Conservation (phyloP, 2,329 filamentous ascomycete species). For the Cordyceps tenuipes region DNA sequence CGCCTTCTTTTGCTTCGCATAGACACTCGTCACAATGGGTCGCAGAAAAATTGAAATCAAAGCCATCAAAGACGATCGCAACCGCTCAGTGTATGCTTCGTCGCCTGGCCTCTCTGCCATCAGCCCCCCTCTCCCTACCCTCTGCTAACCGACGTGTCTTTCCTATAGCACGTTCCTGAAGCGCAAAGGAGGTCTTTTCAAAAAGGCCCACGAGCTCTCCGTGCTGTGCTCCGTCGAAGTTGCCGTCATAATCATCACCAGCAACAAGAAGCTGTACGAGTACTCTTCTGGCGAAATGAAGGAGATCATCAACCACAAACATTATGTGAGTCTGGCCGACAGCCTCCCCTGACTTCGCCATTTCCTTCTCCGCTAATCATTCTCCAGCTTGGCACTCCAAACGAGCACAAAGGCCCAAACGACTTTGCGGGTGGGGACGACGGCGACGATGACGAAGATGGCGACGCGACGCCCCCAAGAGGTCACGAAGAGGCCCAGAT, state of each 20-base stretch:
- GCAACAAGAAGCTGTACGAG: slow-evolving; percentile 98
- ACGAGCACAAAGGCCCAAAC: slow-evolving; percentile 90
- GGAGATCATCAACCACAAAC: slow-evolving; percentile 78
- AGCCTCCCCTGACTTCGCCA: background rate
- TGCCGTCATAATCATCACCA: slow-evolving; percentile 95
- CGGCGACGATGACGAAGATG: slow-evolving; percentile 68
- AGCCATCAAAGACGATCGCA: slow-evolving; percentile 96
- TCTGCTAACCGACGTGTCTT: slow-evolving; percentile 11
- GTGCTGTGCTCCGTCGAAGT: slow-evolving; percentile 98
- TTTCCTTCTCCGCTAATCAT: slow-evolving; percentile 13
- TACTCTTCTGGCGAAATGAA: slow-evolving; percentile 93
- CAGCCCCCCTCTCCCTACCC: background rate
- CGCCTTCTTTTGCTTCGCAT: slow-evolving; percentile 4
- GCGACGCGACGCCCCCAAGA: slow-evolving; percentile 61
- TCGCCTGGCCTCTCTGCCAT: background rate
- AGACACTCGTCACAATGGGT: slow-evolving; percentile 55
- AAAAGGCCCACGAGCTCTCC: slow-evolving; percentile 97
- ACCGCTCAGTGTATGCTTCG: slow-evolving; percentile 85
- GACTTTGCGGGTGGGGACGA: slow-evolving; percentile 90
- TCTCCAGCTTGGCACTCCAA: slow-evolving; percentile 74
- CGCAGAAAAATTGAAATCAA: slow-evolving; percentile 99
- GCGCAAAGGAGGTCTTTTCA: slow-evolving; percentile 97
- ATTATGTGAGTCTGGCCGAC: slow-evolving; percentile 65
- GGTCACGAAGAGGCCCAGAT: slow-evolving; percentile 54
- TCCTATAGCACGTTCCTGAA: slow-evolving; percentile 84